Percentiles rank a stretch among this genome's conserved stretches.
Evolutionary conservation across 2,329 filamentous ascomycete genomes (phyloP).

Genomic region (Pleoardoris graminearum): DNA sequence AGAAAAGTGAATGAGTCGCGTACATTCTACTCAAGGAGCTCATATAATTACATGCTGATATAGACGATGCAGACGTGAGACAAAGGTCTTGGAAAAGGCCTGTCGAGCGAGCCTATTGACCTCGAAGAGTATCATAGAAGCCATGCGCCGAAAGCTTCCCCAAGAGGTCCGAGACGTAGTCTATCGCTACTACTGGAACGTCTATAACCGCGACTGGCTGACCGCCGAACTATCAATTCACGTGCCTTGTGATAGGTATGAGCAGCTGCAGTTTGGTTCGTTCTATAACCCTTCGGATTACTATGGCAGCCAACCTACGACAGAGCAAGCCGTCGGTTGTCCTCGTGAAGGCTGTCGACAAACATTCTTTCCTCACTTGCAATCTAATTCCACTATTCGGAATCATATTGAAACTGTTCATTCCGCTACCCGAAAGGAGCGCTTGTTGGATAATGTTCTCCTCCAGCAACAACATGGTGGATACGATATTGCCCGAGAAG

Average conservation of each 20-base stretch:
- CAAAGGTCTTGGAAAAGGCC: too few relatives aligned
- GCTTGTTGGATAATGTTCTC: neutral
- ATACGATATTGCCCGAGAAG: neutral
- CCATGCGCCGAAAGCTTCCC: neutral
- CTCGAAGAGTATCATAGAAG: neutral
- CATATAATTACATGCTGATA: too few relatives aligned
- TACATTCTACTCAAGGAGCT: too few relatives aligned
- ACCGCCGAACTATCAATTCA: neutral
- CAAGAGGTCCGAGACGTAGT: neutral
- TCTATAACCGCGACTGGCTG: neutral
- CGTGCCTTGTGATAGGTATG: neutral
- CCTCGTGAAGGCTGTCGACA: too few relatives aligned
- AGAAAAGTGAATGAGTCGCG: too few relatives aligned
- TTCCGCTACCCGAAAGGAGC: neutral
- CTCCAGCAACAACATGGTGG: neutral
- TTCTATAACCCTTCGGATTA: neutral
- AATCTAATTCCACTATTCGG: too few relatives aligned
- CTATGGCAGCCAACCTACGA: too few relatives aligned
- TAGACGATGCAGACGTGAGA: too few relatives aligned
- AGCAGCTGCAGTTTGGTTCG: neutral
- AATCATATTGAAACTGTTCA: too few relatives aligned
- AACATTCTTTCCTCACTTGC: too few relatives aligned
- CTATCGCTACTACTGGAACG: neutral
- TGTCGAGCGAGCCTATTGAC: neutral
- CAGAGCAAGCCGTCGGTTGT: too few relatives aligned